Evolutionary conservation across 139 green algal species (phyloP), one percentile per base, ranked within the genome.

Genomic region (Picochlorum sp.): DNA sequence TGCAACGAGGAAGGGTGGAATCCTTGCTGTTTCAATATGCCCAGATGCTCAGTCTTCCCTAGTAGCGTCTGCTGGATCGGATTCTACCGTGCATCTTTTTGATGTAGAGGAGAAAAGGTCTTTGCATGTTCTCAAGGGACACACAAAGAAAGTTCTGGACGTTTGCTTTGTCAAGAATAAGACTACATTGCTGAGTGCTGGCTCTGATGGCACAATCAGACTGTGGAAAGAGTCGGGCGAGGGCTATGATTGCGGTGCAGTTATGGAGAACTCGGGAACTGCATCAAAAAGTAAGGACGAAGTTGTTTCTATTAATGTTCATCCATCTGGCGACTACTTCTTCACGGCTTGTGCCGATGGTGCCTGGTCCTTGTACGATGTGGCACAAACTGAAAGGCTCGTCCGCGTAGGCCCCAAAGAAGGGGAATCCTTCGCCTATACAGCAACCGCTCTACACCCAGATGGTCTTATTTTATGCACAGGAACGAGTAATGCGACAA

Each of bases 381-480:
- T 69, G n/a, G 36, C 14, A 3, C 35, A 3, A 4, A 43, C 30
- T 4, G 49, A 37, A 29, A 24, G 55, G 16, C 55, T 61, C 24
- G 32, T 54, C 35, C n/a, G 50, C 49, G 51, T 55, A 18, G 44
- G 14, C 5, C 39, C 2, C 3, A 20, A 57, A 1, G 55, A 83
- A 35, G 13, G 50, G 5, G 49, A 25, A 3, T 32, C 64, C 5
- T 65, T 31, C 5, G 72, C 67, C 7, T 85, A 79, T 60, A 72
- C 64, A 5, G 66, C 52, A 5, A 73, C 73, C 3, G 45, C 59
- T 14, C 84, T 94, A 41, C 86, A 96, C 63, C 86, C 85, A 3
- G 88, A 96, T 54, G 86, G 88, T 24, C 68, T 95, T 22, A 90
- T 97, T 53, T 75, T 95, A 33, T 84, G 80, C 2, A 93, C 80